Base-by-base conservation (phyloP, 192 early-diverging fungal species). In the Glomus cerebriforme region DNA sequence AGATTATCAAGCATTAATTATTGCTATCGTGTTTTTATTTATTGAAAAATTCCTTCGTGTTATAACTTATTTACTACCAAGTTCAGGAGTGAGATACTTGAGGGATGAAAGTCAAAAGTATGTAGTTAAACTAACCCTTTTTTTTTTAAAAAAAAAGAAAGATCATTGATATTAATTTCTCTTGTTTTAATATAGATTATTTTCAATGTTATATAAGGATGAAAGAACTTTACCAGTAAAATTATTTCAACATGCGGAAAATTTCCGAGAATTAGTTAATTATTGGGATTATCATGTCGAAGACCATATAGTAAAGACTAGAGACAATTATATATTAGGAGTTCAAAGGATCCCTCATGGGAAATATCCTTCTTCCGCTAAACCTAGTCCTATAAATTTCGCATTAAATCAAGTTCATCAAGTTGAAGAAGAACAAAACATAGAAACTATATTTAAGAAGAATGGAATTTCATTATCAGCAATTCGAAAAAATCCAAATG, bases 301-400 rank as follows among this genome's bases (percentile, higher is more conserved):
- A 66, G 91, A 95, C 64, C 95, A 98, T 81, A 82, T 95, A 59
- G 92, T 95, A 4, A 88, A 90, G n/a, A 96, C 95, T 17, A 89
- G 89, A 74, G 96, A 98, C 70, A 92, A 93, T 31, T 98, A 94
- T 80, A 85, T 97, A 7, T 86, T 98, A 19, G 92, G 93, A 37
- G 83, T 93, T 4, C 95, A 96, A 73, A 88, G 95, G 49, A 93
- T 97, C 31, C 92, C 93, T 1, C 8, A 59, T 39, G 39, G 49
- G 4, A 73, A 34, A 49, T 27, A 24, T 3, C 17, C 68, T 3
- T 9, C 65, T 37, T 15, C 35, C 9, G 24, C 17, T 22, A 26
- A 26, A 64, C 4, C 62, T 27, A n/a, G 27, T 1, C 24, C 27
- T 13, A 64, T 32, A 9, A 29, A 64, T 10, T 35, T 24, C 26